Evolutionary conservation across 139 green algal genomes (phyloP).

Genomic region (Coelastrella sp.): DNA sequence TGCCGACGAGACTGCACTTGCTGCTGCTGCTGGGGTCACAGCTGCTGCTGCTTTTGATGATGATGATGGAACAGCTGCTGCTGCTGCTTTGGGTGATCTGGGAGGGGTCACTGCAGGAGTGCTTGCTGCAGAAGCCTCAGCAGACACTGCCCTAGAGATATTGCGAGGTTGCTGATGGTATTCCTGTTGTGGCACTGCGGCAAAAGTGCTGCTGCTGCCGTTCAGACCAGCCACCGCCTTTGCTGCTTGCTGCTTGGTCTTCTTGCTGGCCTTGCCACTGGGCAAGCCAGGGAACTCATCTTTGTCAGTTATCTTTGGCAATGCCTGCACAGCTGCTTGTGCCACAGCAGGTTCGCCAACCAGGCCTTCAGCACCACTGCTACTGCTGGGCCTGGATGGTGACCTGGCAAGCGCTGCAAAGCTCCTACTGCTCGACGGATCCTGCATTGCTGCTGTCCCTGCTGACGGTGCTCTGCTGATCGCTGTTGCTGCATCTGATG

Average conservation of each 20-base stretch:
- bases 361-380: background rate
- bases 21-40: constrained; percentile 10
- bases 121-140: background rate
- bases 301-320: background rate
- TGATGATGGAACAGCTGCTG: constrained; percentile 6
- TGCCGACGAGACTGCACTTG: too few species aligned
- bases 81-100: background rate
- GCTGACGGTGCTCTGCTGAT: background rate
- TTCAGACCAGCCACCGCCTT: too few species aligned
- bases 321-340: background rate
- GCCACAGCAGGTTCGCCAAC: too few species aligned
- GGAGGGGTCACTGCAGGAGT: background rate
- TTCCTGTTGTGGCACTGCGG: background rate
- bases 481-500: background rate
- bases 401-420: background rate
- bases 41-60: background rate
- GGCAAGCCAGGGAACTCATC: background rate
- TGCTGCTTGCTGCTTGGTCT: background rate
- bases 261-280: background rate
- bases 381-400: background rate
- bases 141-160: background rate
- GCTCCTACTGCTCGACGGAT: background rate
- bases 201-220: background rate
- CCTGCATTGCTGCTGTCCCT: background rate
- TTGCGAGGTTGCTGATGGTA: background rate